Conservation (phyloP, 2,329 filamentous ascomycete species). For the Calonectria honghensis region DNA sequence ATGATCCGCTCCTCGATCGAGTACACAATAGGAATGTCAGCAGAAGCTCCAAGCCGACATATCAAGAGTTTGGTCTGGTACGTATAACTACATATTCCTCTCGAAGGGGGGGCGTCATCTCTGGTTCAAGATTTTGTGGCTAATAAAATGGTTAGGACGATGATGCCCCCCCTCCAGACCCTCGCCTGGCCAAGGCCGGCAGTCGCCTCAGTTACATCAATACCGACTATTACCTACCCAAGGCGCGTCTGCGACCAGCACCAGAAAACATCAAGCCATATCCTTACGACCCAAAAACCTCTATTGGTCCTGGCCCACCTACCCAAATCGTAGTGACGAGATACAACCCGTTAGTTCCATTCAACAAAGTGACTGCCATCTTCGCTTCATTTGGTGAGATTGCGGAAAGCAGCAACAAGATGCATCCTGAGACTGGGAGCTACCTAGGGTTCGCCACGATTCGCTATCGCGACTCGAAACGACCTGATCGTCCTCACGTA, state of each 20-base stretch:
- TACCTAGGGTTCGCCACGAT: constrained; percentile 96
- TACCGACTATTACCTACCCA: constrained; percentile 81
- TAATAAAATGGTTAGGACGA: constrained; percentile 83
- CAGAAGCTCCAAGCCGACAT: constrained; percentile 76
- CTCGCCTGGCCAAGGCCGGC: constrained; percentile 81
- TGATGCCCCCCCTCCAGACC: constrained; percentile 87
- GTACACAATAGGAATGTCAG: constrained; percentile 69
- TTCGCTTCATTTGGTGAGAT: constrained; percentile 92
- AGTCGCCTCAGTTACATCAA: constrained; percentile 81
- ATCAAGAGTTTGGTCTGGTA: constrained; percentile 80
- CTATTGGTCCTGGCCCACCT: constrained; percentile 90
- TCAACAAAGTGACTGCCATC: constrained; percentile 83
- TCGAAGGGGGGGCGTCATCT: constrained; percentile 76
- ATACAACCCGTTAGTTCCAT: constrained; percentile 92
- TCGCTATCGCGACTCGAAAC: constrained; percentile 85
- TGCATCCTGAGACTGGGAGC: constrained; percentile 94
- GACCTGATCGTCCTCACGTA: constrained; percentile 65
- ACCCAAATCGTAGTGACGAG: constrained; percentile 95
- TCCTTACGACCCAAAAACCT: constrained; percentile 86
- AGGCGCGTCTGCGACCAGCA: constrained; percentile 81
- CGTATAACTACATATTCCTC: constrained; percentile 70
- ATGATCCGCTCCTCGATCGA: constrained; percentile 76
- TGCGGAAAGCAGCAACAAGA: constrained; percentile 92
- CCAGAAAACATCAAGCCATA: constrained; percentile 90
- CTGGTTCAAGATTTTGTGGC: constrained; percentile 70